Evolutionary conservation across 1,139 yeast genomes (phyloP).

Genomic region (Suhomyces bokatorum): DNA sequence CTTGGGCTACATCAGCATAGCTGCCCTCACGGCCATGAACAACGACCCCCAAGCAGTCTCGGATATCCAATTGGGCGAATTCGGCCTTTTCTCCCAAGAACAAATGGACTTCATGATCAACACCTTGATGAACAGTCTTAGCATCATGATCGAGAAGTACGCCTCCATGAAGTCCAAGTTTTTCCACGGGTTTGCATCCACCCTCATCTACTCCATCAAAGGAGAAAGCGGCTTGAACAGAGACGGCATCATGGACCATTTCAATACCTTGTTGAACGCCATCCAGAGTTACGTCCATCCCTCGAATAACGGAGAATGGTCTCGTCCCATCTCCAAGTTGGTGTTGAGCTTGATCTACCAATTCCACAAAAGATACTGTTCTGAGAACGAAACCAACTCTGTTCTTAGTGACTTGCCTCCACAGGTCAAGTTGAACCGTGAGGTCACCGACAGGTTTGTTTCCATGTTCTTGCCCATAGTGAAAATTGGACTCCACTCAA

Average conservation of each 20-base stretch:
- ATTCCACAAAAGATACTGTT: slow-evolving; percentile 57
- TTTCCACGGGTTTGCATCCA: slow-evolving; percentile 60
- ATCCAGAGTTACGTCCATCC: slow-evolving; percentile 90
- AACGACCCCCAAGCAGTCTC: slow-evolving; percentile 23
- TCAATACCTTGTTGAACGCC: slow-evolving; percentile 62
- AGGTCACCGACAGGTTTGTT: slow-evolving; percentile 52
- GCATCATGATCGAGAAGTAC: slow-evolving; percentile 44
- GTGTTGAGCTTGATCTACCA: slow-evolving; percentile 56
- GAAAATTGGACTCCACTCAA: slow-evolving; percentile 78
- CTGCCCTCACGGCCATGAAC: slow-evolving; percentile 37
- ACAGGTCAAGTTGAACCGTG: slow-evolving; percentile 44
- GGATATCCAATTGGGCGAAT: slow-evolving; percentile 27
- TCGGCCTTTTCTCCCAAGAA: slow-evolving; percentile 61
- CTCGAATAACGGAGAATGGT: slow-evolving; percentile 86
- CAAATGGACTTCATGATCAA: slow-evolving; percentile 64
- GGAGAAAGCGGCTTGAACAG: slow-evolving; percentile 44
- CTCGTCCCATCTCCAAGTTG: slow-evolving; percentile 65
- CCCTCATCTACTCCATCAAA: slow-evolving; percentile 64
- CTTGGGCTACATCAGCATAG: slow-evolving; percentile 62
- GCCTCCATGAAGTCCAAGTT: slow-evolving; percentile 43
- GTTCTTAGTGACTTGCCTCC: slow-evolving; percentile 46
- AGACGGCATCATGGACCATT: slow-evolving; percentile 52
- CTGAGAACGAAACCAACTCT: slow-evolving; percentile 48
- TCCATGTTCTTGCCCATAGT: slow-evolving; percentile 58
- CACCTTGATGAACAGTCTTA: slow-evolving; percentile 54